Evolutionary conservation across 164 flowering plant genomes (phyloP), one percentile per base, ranked within the genome.

Genomic region (Vitis amurensis): DNA sequence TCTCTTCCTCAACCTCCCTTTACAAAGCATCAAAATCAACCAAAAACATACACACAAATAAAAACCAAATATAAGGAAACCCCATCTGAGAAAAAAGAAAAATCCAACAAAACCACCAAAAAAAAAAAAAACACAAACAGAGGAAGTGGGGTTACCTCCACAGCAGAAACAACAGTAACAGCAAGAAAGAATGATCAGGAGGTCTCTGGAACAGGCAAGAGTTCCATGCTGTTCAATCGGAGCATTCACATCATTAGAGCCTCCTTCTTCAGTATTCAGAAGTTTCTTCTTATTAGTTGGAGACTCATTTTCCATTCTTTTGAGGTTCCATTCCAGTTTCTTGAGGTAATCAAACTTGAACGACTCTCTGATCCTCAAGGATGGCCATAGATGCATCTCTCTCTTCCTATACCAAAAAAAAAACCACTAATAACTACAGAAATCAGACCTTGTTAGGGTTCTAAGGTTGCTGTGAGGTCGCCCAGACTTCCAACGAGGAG

Each of bases 341-440:
- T 70, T 84, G 63, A 87, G 61, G 77, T 85, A 82, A 57, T 59
- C 70, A 11, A 70, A 23, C 80, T 86, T 90, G 86, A 89, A 89
- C 2, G 91, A 85, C 59, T 88, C 91, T 52, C 90, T 82, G 29
- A 88, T 71, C 67, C 67, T 77, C 75, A 55, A 8, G 3, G 96
- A 79, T 1, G 91, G 93, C 92, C 93, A 88, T 72, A 87, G 84
- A 81, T 89, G 96, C 96, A 91, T 91, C 74, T 76, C 68, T 55
- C n/a, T 29, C 14, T 50, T 51, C 52, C 37, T 31, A 19, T 49
- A 52, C 23, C 5, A 37, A 37, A 37, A 0, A 37, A 6, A 6
- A 37, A 1, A 23, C 27, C 27, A 1, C 27, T 23, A 23, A 23
- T 23, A 23, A 23, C 27, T 23, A 23, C 27, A 23, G 27, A 2